A percentile compares a stretch with the other conserved stretches of the same genome.
phyloP scores from a whole-genome alignment of 345 rosid species.

The Salix suchowensis region DNA sequence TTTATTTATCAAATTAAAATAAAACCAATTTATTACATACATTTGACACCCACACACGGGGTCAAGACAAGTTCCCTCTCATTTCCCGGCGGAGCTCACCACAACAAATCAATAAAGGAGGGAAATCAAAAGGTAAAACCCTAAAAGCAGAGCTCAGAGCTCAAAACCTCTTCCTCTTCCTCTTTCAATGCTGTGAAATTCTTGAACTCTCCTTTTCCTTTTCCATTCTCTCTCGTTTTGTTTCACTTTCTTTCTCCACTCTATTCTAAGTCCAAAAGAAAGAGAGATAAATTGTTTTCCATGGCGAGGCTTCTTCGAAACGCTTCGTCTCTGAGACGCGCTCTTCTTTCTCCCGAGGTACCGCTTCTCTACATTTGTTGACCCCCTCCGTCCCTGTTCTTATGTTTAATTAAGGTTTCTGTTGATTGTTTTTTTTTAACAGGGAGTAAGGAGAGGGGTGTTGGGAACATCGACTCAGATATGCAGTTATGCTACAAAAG shows the following conservation, averaged over 20 bases:
- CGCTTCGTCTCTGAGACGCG: constrained; percentile 35
- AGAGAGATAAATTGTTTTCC: neutral
- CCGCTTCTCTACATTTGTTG: neutral
- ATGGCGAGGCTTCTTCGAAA: constrained; percentile 67
- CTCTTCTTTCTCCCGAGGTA: constrained; percentile 42
- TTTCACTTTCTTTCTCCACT: too few species aligned
- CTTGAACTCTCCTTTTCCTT: neutral
- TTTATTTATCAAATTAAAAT: too few species aligned
- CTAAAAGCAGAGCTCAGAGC: constrained; percentile 1
- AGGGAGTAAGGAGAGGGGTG: constrained; percentile 43
- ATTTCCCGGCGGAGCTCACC: neutral
- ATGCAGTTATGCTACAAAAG: constrained; percentile 59
- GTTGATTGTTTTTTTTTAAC: constrained; percentile 11
- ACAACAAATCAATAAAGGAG: constrained; percentile 24
- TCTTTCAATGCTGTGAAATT: constrained; percentile 18
- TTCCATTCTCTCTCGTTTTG: neutral
- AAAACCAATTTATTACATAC: too few species aligned
- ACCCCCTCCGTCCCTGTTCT: neutral
- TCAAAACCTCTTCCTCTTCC: neutral
- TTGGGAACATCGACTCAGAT: constrained; percentile 49
- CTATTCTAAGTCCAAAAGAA: neutral
- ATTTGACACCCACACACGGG: too few species aligned
- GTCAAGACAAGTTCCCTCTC: neutral
- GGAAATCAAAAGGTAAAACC: constrained; percentile 27
- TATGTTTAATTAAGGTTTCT: constrained; percentile 2